Evolutionary conservation across 495 filamentous ascomycete genomes (phyloP).

Genomic region (Penicillium atrosanguineum): DNA sequence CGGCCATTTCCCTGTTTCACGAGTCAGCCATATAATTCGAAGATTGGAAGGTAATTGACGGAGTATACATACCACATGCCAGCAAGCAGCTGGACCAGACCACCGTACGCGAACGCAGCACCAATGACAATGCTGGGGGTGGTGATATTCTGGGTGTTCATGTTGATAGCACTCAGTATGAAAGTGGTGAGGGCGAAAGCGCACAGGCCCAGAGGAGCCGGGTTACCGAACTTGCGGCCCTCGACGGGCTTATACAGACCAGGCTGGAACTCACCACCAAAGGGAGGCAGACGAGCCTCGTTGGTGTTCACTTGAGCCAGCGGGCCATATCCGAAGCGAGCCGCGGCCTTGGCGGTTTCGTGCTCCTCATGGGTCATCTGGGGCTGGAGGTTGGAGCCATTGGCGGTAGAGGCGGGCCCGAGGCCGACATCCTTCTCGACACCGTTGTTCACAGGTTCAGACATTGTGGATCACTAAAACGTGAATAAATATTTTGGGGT

Average conservation of each 20-base stretch:
- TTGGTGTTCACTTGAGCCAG: slow-evolving; percentile 66
- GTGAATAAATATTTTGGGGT: background rate
- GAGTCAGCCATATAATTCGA: background rate
- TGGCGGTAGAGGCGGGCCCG: slow-evolving; percentile 14
- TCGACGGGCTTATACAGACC: slow-evolving; percentile 79
- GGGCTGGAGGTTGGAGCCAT: slow-evolving; percentile 17
- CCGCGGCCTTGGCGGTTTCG: slow-evolving; percentile 42
- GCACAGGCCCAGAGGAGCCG: slow-evolving; percentile 78
- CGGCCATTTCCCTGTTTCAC: slow-evolving; percentile 84
- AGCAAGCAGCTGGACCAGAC: slow-evolving; percentile 86
- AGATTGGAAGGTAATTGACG: background rate
- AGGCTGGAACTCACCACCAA: slow-evolving; percentile 95
- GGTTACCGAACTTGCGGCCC: slow-evolving; percentile 81
- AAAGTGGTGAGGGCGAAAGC: slow-evolving; percentile 98
- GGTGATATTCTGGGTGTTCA: slow-evolving; percentile 57
- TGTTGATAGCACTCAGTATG: slow-evolving; percentile 83
- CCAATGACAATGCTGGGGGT: slow-evolving; percentile 68
- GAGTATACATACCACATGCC: slow-evolving; percentile 87
- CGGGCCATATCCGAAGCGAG: slow-evolving; percentile 59
- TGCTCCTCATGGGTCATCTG: slow-evolving; percentile 49
- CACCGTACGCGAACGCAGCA: slow-evolving; percentile 76
- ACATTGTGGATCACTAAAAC: slow-evolving; percentile 24
- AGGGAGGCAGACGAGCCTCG: slow-evolving; percentile 68
- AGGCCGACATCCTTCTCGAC: slow-evolving; percentile 40
- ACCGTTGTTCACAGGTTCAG: slow-evolving; percentile 25